These are phyloP conservation scores for Alternaria solani DNA, from an alignment of 2,329 filamentous ascomycete species.

Conservation along the genomic window DNA sequence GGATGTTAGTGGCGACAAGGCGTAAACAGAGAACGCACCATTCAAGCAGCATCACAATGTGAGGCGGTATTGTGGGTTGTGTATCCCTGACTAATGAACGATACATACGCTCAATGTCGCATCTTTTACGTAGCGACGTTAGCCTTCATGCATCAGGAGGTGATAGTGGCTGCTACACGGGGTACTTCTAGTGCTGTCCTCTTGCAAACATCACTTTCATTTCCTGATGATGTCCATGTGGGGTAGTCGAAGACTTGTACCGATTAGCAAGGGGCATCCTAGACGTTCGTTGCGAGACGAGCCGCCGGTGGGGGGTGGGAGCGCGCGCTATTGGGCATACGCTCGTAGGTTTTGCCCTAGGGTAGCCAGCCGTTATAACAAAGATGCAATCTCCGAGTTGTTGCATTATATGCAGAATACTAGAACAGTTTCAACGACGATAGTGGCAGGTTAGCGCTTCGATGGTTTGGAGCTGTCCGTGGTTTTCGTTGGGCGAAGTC, in stretches of 20 bases:
- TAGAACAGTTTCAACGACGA: neutral
- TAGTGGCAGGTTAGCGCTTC: conserved; percentile 26
- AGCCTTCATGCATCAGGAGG: neutral
- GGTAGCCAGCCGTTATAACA: neutral
- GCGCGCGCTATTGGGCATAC: conserved; percentile 12
- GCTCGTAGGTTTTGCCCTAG: neutral
- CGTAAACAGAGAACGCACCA: neutral
- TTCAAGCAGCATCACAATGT: neutral
- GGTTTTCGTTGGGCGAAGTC: conserved; percentile 36
- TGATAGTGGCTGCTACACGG: neutral
- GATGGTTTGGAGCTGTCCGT: conserved; percentile 16
- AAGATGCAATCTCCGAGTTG: neutral
- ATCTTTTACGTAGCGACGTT: neutral
- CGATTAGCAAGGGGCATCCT: conserved; percentile 14
- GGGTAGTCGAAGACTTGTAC: neutral
- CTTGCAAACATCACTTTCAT: neutral
- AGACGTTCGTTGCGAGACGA: conserved; percentile 26
- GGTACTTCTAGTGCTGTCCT: neutral
- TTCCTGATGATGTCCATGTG: neutral
- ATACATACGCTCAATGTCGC: neutral
- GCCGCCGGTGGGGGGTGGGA: conserved; percentile 22
- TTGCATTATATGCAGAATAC: conserved; percentile 3
- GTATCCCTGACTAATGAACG: neutral
- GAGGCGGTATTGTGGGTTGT: neutral
- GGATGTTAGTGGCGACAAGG: conserved; percentile 18